Base-by-base conservation (phyloP, 148 eudicot species). In the Cornus kousa region DNA sequence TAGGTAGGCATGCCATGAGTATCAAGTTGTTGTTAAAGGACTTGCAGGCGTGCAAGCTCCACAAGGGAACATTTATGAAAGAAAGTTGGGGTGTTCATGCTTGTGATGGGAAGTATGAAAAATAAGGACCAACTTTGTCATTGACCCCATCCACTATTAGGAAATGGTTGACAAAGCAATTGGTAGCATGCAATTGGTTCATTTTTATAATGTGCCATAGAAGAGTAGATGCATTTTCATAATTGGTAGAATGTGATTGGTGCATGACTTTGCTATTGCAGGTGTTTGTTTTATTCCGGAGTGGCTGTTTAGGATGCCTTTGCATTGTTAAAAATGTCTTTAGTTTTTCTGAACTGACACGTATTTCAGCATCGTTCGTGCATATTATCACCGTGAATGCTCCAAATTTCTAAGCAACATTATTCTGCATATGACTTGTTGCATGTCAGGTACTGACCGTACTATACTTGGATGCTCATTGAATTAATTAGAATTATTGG, bases 1-100 rank as follows among this genome's bases (percentile, higher is more conserved):
- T 87, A 87, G 91, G 87, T 85, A 88, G 90, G 89, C 82, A 69
- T 80, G 82, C 46, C 12, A 60, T 64, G 70, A 86, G 83, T 20
- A 53, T 48, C 68, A 62, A 14, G 60, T 76, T 76, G 74, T 72
- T 75, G 72, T 60, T 74, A 68, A 69, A 67, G 72, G 69, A 68
- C 68, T 78, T 80, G 75, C 72, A 9, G 60, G 72, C 55, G 68
- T 73, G 68, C 64, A 33, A 24, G 33, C 74, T 35, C 37, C 24
- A n/a, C 33, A 55, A 1, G 0, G 46, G 62, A 65, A 7, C 40
- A 50, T 48, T 24, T 40, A 20, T 68, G 39, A 1, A 37, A 10
- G 43, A 60, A 9, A n/a, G 65, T 5, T 28, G 43, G 2, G 7
- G 14, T 11, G 39, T 28, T 10, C 31, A 12, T 60, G 57, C 24